Conservation (phyloP, 2,329 filamentous ascomycete genomes). For the Stagonosporopsis cucurbitacearum region DNA sequence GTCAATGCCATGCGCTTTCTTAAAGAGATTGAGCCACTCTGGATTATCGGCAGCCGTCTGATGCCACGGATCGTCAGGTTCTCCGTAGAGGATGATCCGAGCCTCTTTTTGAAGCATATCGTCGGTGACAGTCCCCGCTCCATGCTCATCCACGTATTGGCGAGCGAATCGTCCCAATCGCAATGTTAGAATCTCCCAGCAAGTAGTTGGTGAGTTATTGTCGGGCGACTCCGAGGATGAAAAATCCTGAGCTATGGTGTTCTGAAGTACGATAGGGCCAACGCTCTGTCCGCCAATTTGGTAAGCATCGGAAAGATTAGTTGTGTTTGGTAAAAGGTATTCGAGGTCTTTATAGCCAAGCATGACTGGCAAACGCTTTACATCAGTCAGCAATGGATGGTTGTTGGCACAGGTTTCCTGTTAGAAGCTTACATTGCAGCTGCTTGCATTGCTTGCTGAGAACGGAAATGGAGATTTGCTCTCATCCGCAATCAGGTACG, state of each 20-base stretch:
- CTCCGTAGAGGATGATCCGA: slow-evolving; percentile 56
- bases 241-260: slow-evolving; percentile 26
- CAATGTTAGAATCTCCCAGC: slow-evolving; percentile 59
- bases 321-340: slow-evolving; percentile 31
- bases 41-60: slow-evolving; percentile 49
- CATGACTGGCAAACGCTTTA: slow-evolving; percentile 25
- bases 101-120: slow-evolving; percentile 58
- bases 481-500: slow-evolving; percentile 59
- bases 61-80: slow-evolving; percentile 57
- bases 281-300: slow-evolving; percentile 19
- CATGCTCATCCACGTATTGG: slow-evolving; percentile 46
- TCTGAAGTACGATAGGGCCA: slow-evolving; percentile 25
- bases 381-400: slow-evolving; percentile 15
- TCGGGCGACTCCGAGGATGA: slow-evolving; percentile 15
- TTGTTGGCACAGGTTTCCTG: background rate
- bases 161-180: slow-evolving; percentile 55
- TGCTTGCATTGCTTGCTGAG: slow-evolving; percentile 50
- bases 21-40: slow-evolving; percentile 58
- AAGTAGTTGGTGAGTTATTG: slow-evolving; percentile 46
- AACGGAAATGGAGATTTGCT: slow-evolving; percentile 55
- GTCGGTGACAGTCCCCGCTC: slow-evolving; percentile 52
- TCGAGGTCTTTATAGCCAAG: slow-evolving; percentile 35
- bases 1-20: slow-evolving; percentile 55
- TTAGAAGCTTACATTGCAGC: slow-evolving; percentile 35
- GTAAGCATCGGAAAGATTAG: slow-evolving; percentile 27